A percentile compares a stretch with the other conserved stretches of the same genome.
phyloP scores from a whole-genome alignment of 768 basidiomycete species.

The Mycena capillaripes region DNA sequence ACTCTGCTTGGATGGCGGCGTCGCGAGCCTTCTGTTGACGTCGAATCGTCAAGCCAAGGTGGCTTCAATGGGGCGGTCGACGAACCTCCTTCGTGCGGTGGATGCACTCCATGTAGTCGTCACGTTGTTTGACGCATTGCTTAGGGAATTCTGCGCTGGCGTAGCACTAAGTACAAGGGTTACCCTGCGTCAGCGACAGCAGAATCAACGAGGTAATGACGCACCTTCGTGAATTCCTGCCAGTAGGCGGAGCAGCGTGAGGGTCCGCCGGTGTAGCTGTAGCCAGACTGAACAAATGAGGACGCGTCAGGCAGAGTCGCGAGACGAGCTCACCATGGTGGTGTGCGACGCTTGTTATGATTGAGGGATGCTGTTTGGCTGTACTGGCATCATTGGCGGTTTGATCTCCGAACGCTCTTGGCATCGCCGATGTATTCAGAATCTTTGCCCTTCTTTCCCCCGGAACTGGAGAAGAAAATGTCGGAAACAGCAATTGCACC shows the following conservation, averaged over 20 bases:
- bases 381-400: background rate
- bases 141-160: background rate
- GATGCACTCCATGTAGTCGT: conserved; percentile 36
- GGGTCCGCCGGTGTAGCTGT: conserved; percentile 33
- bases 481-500: too few relatives aligned
- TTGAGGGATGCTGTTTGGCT: background rate
- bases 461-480: too few relatives aligned
- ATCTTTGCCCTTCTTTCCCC: too few relatives aligned
- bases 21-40: conserved; percentile 27
- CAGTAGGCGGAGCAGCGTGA: conserved; percentile 36
- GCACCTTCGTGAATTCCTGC: conserved; percentile 35
- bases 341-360: too few relatives aligned
- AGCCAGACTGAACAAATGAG: conserved; percentile 27
- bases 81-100: conserved; percentile 36
- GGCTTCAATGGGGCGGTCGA: background rate
- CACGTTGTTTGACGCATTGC: conserved; percentile 21
- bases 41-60: background rate
- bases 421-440: too few relatives aligned
- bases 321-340: conserved; percentile 2
- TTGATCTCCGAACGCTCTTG: too few relatives aligned
- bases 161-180: too few relatives aligned
- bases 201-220: background rate
- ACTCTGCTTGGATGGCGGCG: conserved; percentile 23
- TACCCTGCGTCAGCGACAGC: too few relatives aligned
- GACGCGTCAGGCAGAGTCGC: background rate